Evolutionary conservation across 768 basidiomycete species (phyloP), one percentile per base, ranked within the genome.

Genomic region (Mycena galopus): DNA sequence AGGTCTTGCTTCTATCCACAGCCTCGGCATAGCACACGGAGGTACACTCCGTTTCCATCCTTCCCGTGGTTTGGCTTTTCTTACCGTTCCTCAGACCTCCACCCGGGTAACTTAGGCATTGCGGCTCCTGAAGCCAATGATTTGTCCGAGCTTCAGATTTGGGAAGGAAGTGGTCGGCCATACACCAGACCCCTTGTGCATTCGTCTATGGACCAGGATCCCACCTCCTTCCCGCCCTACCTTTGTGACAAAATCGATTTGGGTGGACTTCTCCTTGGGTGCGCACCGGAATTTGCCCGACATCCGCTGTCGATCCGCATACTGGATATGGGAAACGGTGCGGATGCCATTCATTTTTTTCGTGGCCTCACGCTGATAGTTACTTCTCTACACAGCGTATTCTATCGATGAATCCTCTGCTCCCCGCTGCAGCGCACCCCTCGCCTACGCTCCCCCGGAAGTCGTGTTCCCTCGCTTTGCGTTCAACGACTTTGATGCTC

Each of bases 151-250:
- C 4, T 50, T 6, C 30, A 63, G 5, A n/a, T 63, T n/a, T 51
- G 44, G 62, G 11, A n/a, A 1, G 25, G 0, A 47, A 14, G 29
- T 47, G 44, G 29, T 32, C 44, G 32, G 32, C 62, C 62, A 35
- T 42, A 25, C 3, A 29, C 56, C 14, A 2, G n/a, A 25, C 25
- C 51, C 1, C 53, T 39, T 30, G 35, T 50, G 21, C 19, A 51
- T 17, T 21, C 7, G 25, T 47, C 50, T 32, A 51, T 37, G 25
- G 64, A 51, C 6, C 25, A 17, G 37, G 64, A 65, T 65, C 25
- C 17, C 17, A 27, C 64, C 8, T 65, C 64, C 27, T 65, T 55
- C 25, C 64, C 64, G 17, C 64, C 64, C 25, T 56, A 56, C 25
- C 53, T 65, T 14, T 12, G 25, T 11, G 1, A 23, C 16, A 2